Evolutionary conservation across 495 filamentous ascomycete species (phyloP), one percentile per base, ranked within the genome.

Genomic region (Cercophora samala): DNA sequence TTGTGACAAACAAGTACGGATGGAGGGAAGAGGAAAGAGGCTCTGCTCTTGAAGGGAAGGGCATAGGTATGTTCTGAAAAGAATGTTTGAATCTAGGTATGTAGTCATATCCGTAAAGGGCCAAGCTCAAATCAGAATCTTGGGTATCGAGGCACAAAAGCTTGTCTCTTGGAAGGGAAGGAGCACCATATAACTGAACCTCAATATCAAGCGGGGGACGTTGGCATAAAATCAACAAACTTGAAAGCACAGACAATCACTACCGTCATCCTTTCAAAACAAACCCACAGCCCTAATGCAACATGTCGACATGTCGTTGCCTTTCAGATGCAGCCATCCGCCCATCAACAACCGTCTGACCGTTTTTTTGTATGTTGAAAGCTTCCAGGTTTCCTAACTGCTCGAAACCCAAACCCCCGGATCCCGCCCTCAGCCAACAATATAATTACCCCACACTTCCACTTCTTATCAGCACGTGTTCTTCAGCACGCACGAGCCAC

Each of bases 381-480:
- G 17, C 19, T 22, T 24, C 54, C 17, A 13, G 18, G 17, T 5
- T 55, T 55, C 54, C 23, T 24, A n/a, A n/a, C n/a, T n/a, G n/a
- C 19, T 22, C 19, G 18, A 24, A 58, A 24, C 23, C 54, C 54
- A 58, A 0, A 58, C 54, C 54, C 23, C 54, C 54, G 19, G 19
- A 24, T 21, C 21, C 54, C 26, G 3, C 26, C 54, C 13, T 18
- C 4, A 13, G 21, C 17, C 23, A 58, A 3, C 13, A 5, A 18
- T 24, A 58, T 21, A n/a, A n/a, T n/a, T n/a, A 58, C 54, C 54
- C 54, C 19, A 46, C 37, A 46, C 15, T 18, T 18, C 15, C 11
- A 46, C 3, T 62, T 15, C 60, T 42, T 62, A 62, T 62, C 60
- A 62, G 26, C 60, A 62, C 60, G 60, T 62, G 60, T 21, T 29